Evolutionary conservation across 140 eudicot species (phyloP), one percentile per base, ranked within the genome.

Genomic region (Ambrosia hybrid): DNA sequence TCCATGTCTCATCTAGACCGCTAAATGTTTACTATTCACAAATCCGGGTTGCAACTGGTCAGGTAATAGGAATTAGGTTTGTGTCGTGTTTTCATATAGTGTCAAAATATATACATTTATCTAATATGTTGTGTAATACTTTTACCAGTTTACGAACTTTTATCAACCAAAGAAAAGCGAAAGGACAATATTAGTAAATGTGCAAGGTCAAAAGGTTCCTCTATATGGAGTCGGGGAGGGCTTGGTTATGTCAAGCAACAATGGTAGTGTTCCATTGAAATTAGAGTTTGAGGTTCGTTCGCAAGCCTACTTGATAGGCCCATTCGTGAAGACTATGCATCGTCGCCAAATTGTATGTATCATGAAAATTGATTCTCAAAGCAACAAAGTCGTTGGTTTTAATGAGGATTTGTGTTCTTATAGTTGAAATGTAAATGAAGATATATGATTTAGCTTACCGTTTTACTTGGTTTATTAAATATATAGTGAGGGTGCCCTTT

Each of bases 121-220:
- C 67, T 62, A 60, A 34, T 9, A 9, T 33, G 5, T 34, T n/a
- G n/a, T 69, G 16, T 37, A 3, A 12, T 46, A 10, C 45, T 41
- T 21, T 53, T 14, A 57, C 59, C 77, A 91, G 97, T 56, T 88
- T 74, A 72, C 71, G 73, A 73, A 69, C 59, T 73, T 75, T 67
- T 91, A 87, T 78, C 90, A 88, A 63, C 92, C 95, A 6, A 85
- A 84, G 86, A 88, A 82, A 73, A 85, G 90, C 78, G 64, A 39
- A 38, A 68, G 78, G 75, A 74, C 45, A 3, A 71, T 85, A 76
- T 34, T 21, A 0, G 81, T 91, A 58, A 75, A 77, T 21, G 56
- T 88, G 21, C 76, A 75, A 62, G 97, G 97, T 16, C 70, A 43
- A 4, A 56, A 49, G 55, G 78, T 88, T 51, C 92, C 97, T 38